A percentile compares a stretch with the other conserved stretches of the same genome.
Conservation (phyloP, 2,329 filamentous ascomycete genomes). For the Cercospora sp. region DNA sequence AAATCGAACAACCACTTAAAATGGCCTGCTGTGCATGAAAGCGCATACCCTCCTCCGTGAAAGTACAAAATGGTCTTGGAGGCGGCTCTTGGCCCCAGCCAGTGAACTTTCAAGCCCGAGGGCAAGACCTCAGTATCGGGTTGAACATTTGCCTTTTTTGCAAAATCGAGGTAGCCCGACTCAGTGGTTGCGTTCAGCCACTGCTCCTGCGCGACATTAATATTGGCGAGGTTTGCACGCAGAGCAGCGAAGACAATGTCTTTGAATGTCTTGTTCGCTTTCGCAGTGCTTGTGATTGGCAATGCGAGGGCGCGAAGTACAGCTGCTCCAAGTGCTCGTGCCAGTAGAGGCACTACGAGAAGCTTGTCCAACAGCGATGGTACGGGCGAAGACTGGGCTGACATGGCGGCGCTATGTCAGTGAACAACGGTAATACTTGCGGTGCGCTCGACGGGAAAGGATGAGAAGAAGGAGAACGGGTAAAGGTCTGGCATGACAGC, state of each 20-base stretch:
- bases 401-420: not conserved
- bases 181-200: constrained; percentile 39
- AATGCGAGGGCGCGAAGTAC: constrained; percentile 39
- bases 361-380: constrained; percentile 21
- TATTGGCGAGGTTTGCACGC: constrained; percentile 26
- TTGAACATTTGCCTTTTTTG: constrained; percentile 40
- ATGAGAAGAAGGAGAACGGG: not conserved
- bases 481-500: not conserved
- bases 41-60: constrained; percentile 58
- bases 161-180: constrained; percentile 40
- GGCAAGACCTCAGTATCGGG: constrained; percentile 43
- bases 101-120: constrained; percentile 51
- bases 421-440: not conserved
- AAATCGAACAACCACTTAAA: constrained; percentile 51
- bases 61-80: constrained; percentile 50
- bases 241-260: constrained; percentile 34
- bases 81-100: constrained; percentile 46
- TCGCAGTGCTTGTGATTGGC: constrained; percentile 39
- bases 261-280: constrained; percentile 31
- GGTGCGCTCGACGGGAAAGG: not conserved
- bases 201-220: constrained; percentile 41
- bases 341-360: constrained; percentile 19
- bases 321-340: constrained; percentile 38
- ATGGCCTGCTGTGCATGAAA: constrained; percentile 51
- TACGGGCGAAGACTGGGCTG: not conserved